Base-by-base conservation (phyloP, 2,329 filamentous ascomycete species). In the Fusarium foetens region DNA sequence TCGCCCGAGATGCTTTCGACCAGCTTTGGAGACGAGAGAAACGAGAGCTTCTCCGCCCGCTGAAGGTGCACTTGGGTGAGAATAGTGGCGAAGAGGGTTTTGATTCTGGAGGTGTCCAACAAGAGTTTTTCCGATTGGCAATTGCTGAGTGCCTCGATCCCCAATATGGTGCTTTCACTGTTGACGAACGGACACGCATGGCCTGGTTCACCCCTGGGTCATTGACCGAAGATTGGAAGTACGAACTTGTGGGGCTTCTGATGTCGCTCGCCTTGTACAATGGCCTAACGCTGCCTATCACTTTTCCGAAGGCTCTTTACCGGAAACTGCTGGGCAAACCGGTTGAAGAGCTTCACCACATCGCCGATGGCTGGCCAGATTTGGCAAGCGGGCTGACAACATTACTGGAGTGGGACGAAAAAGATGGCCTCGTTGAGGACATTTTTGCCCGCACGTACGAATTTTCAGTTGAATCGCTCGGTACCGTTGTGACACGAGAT, bases 91-190 rank as follows among this genome's bases (percentile, higher is more conserved):
- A 98, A 80, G 91, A 97, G 79, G 96, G 96, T 0, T 90, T 97
- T 38, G 96, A 99, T 80, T 94, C 95, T 53, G 96, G 96, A 46
- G 96, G 96, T 70, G 95, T 99, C 2, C 95, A 98, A 76, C 95
- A 97, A 79, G 96, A 99, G 72, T 98, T 97, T 79, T 98, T 99
- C 83, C 90, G 94, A 21, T 83, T 98, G 33, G 90, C 93, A 23
- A 91, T 98, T 74, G 89, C 90, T 2, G 92, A 97, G 77, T 93
- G 93, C 7, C 87, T 98, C 49, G 87, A 94, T 75, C 92, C 94
- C 8, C 87, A 91, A 46, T 94, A 93, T 76, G 94, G 92, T 3
- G 90, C 93, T 59, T 98, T 98, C 79, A 92, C 91, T 0, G 88
- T 94, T 36, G 94, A 98, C 75, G 82, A 88, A 2, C 85, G 90